These are phyloP conservation scores for Fragilaria radians DNA, from an alignment of 108 stramenopile genomes.

Conservation along the genomic window DNA sequence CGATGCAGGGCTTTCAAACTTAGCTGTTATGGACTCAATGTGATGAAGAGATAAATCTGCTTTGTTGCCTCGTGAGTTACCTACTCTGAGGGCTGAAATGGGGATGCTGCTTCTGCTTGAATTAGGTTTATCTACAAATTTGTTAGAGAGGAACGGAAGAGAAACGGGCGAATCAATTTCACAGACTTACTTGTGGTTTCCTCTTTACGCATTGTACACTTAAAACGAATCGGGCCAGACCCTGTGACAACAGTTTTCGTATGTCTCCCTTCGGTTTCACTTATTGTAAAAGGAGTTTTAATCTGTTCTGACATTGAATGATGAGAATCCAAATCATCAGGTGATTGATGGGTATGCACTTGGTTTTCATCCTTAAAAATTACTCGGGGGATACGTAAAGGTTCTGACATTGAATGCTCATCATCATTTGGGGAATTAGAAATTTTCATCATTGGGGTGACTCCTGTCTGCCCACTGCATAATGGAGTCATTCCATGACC, in stretches of 20 bases:
- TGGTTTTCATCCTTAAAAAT: neutral
- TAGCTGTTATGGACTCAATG: neutral
- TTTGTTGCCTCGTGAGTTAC: conserved; percentile 20
- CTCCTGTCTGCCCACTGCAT: neutral
- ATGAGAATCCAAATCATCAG: neutral
- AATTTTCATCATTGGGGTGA: neutral
- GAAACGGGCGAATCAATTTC: no score
- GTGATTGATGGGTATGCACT: neutral
- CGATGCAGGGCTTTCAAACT: conserved; percentile 4
- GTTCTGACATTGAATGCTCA: no score
- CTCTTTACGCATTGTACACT: no score
- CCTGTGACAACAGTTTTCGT: conserved; percentile 1
- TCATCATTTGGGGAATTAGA: neutral
- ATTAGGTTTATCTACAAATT: no score
- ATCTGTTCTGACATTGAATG: neutral
- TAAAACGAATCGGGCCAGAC: conserved; percentile 1
- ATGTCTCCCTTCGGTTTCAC: neutral
- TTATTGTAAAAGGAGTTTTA: no score
- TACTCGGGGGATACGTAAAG: neutral
- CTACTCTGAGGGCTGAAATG: conserved; percentile 10
- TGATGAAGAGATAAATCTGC: conserved; percentile 2
- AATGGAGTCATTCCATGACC: neutral
- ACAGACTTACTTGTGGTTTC: no score
- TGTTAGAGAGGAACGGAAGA: no score
- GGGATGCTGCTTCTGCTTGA: no score